Base-by-base conservation (phyloP, 1,284 basidiomycete species). In the Bondarzewia mesenterica region DNA sequence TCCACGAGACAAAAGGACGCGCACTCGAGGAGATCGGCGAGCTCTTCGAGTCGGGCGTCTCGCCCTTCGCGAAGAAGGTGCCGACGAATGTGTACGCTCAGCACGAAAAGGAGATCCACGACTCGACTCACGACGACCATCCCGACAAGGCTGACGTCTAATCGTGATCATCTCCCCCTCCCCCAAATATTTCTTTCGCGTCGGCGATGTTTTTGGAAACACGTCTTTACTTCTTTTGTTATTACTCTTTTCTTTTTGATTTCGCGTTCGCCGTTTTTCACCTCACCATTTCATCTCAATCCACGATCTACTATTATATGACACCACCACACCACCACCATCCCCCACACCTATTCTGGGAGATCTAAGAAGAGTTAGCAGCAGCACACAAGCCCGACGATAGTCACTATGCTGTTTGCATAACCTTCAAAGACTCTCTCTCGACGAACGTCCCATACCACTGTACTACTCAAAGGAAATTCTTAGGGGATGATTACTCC, bases 1-100 rank as follows among this genome's bases (percentile, higher is more conserved):
- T 46, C 48, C 48, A 32, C 43, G 48, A 54, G 39, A 54, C 53
- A 16, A 49, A 49, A n/a, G 51, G 51, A 0, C 53, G 52, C 40
- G 40, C 48, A 14, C 48, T 54, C 14, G 53, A 54, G 46, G 51
- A 52, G 27, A 54, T 54, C 44, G 14, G 16, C 23, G 38, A 16
- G 16, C n/a, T 44, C 7, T 44, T 44, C 43, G 43, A 44, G 43
- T 44, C 43, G 10, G 43, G 43, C 4, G 27, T 16, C 25, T 35
- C 25, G 14, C 43, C 43, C 15, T 44, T 40, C 38, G 10, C 29
- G 29, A 32, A 32, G 29, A 10, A n/a, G 1, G 12, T 10, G 12
- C 10, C 29, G 3, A 4, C 29, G 29, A 32, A 32, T 10, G n/a
- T 32, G 29, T 32, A 32, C 29, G 29, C 10, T 2, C 2, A 10